Conservation (phyloP, 352 stramenopile species). For the Globisporangium nunn region DNA sequence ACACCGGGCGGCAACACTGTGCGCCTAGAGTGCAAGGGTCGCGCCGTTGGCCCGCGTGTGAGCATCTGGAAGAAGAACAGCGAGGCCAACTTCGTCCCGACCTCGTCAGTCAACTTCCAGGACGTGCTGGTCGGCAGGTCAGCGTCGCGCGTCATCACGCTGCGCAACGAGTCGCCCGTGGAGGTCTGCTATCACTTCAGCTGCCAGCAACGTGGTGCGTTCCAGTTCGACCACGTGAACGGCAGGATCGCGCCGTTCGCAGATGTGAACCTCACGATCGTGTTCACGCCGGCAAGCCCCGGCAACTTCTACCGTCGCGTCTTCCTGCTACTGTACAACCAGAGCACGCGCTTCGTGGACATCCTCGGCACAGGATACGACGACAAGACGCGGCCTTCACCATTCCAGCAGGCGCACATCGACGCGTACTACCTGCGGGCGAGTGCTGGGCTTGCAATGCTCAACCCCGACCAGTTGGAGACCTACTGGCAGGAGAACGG, state of each 20-base stretch:
- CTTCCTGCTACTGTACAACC: slow-evolving; percentile 83
- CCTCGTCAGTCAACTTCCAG: slow-evolving; percentile 86
- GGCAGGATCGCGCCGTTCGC: slow-evolving; percentile 77
- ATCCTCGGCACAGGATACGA: slow-evolving; percentile 87
- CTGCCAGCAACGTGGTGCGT: slow-evolving; percentile 63
- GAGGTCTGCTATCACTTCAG: slow-evolving; percentile 79
- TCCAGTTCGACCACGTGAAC: slow-evolving; percentile 75
- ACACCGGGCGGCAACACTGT: slow-evolving; percentile 86
- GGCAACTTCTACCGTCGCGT: slow-evolving; percentile 91
- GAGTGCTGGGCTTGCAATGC: slow-evolving; percentile 42
- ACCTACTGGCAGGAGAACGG: slow-evolving; percentile 64
- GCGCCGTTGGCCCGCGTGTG: slow-evolving; percentile 48
- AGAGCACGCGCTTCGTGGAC: slow-evolving; percentile 83
- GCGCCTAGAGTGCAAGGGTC: slow-evolving; percentile 62
- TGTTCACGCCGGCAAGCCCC: slow-evolving; percentile 61
- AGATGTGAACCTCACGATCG: slow-evolving; percentile 76
- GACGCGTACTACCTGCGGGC: slow-evolving; percentile 67
- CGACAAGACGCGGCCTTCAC: slow-evolving; percentile 83
- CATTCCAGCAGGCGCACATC: slow-evolving; percentile 89
- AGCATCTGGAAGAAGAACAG: slow-evolving; percentile 82
- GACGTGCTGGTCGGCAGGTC: slow-evolving; percentile 66
- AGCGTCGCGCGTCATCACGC: slow-evolving; percentile 63
- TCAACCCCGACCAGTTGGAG: slow-evolving; percentile 83
- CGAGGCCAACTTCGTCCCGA: slow-evolving; percentile 60
- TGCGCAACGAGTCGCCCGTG: slow-evolving; percentile 75